Evolutionary conservation across 75 land plant genomes (phyloP), one percentile per base, ranked within the genome.

Genomic region (Larix kaempferi): DNA sequence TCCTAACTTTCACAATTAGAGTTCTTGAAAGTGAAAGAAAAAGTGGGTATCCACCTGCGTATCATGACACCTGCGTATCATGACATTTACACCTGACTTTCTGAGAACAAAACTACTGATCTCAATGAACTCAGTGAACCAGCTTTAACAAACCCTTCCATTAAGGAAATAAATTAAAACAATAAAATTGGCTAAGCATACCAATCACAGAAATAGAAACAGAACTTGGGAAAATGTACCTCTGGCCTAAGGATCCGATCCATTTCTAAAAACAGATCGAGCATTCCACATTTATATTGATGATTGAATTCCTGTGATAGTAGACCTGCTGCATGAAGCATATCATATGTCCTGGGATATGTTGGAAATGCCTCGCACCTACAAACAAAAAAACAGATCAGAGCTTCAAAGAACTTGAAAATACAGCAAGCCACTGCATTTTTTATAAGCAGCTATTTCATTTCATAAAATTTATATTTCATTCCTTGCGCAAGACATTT

Each of bases 311-410:
- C 82, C 76, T 83, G 90, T 17, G 93, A 85, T 1, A 94, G 84
- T 35, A 94, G 83, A 57, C 94, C 92, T 66, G 74, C 81, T 12
- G 86, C 94, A 74, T 96, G 99, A 49, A 96, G 81, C 91, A 94
- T 56, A 74, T 94, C 99, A 78, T 96, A 96, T 17, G 99, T 94
- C 83, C 99, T 88, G 7, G 99, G 99, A 69, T 96, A 96, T 72
- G 99, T 89, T 16, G 99, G 97, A 82, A 96, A 96, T 59, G 98
- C 95, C 80, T 96, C 99, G 78, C 99, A 96, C 99, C 99, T 96
- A 79, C 35, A 84, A 72, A 37, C 10, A 13, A 21, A 29, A 15
- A 49, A 10, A 49, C 54, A 44, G 52, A 6, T 44, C 54, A 10
- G 54, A 49, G 54, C 12, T 10, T 49, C 8, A 49, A 49, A 11